Percentiles rank a stretch among this genome's conserved stretches.
phyloP scores from a whole-genome alignment of 371 early-diverging fungal genomes.

The Mucor ambiguus region DNA sequence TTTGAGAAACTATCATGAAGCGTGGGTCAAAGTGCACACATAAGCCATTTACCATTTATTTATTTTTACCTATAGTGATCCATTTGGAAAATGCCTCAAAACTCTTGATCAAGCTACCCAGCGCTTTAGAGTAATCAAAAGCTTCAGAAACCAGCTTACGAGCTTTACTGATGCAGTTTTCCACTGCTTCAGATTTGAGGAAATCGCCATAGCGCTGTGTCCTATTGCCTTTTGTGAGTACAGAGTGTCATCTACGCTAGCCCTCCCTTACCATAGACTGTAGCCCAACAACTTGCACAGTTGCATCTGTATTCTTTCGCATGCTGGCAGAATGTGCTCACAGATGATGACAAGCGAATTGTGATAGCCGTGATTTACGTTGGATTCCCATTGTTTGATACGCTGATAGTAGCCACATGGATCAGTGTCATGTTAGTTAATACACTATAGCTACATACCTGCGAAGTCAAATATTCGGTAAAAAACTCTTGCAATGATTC shows the following conservation, averaged over 20 bases:
- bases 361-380: conserved; percentile 10
- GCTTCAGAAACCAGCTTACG: conserved; percentile 5
- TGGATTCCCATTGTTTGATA: conserved; percentile 25
- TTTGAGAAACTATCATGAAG: conserved; percentile 11
- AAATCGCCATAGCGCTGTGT: conserved; percentile 24
- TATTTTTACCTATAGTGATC: conserved; percentile 18
- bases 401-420: not conserved
- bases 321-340: conserved; percentile 23
- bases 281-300: conserved; percentile 20
- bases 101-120: conserved; percentile 1
- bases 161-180: conserved; percentile 8
- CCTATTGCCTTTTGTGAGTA: conserved; percentile 10
- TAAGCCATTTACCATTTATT: not conserved
- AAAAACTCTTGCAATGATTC: conserved; percentile 14
- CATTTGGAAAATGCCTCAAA: conserved; percentile 26
- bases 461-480: conserved; percentile 20
- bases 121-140: not conserved
- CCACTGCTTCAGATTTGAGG: conserved; percentile 10
- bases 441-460: no score
- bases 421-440: no score
- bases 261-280: conserved; percentile 29
- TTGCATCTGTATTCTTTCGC: conserved; percentile 23
- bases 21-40: not conserved
- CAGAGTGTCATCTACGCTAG: no score
- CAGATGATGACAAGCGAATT: conserved; percentile 8